Conservation (phyloP, 805 yeast genomes). For the Pichia heedii region DNA sequence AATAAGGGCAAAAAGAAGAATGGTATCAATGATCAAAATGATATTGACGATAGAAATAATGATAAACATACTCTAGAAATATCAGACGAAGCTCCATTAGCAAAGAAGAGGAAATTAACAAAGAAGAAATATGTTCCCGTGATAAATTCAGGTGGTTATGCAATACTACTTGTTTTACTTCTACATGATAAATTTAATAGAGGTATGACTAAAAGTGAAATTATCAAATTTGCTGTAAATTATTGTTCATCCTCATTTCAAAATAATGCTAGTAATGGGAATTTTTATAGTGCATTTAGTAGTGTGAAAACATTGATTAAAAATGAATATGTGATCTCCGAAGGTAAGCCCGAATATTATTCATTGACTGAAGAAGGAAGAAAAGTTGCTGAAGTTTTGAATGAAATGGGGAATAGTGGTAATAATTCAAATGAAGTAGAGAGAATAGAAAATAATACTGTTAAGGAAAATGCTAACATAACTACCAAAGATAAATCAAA, state of each 20-base stretch:
- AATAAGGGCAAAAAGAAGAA: slow-evolving; percentile 1
- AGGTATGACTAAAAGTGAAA: slow-evolving; percentile 60
- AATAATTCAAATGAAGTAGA: background rate
- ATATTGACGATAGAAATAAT: background rate
- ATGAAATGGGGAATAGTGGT: slow-evolving; percentile 23
- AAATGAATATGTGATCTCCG: slow-evolving; percentile 46
- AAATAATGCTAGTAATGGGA: slow-evolving; percentile 50
- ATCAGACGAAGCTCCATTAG: background rate
- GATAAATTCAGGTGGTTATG: slow-evolving; percentile 77
- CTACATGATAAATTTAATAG: slow-evolving; percentile 36
- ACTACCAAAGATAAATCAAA: no score
- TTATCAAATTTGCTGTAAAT: slow-evolving; percentile 43
- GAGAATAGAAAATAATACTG: no score
- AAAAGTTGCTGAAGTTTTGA: slow-evolving; percentile 49
- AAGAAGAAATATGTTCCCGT: slow-evolving; percentile 54
- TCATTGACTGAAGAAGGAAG: slow-evolving; percentile 63
- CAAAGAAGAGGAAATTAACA: background rate
- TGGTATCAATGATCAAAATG: background rate
- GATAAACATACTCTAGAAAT: background rate
- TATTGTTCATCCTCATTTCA: slow-evolving; percentile 50
- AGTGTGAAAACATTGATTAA: slow-evolving; percentile 54
- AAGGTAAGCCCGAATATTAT: slow-evolving; percentile 54
- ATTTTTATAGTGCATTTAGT: slow-evolving; percentile 69
- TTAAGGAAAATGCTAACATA: no score
- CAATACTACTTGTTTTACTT: slow-evolving; percentile 55